These are phyloP conservation scores for Dictyostelium purpureum DNA, from an alignment of 78 protist species.

Conservation along the genomic window DNA sequence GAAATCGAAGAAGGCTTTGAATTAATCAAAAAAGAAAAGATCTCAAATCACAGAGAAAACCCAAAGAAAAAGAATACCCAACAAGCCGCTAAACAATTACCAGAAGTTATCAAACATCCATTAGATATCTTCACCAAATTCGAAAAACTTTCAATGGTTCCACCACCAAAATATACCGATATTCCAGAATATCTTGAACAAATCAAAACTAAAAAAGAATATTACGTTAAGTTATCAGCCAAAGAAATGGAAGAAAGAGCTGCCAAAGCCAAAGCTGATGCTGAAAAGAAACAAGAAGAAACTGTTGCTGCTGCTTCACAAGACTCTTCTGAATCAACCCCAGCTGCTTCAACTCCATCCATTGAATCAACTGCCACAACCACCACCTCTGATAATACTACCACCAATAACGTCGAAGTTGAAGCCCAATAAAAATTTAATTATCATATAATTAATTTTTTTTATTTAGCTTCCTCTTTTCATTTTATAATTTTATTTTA, in stretches of 20 bases:
- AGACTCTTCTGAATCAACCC: neutral
- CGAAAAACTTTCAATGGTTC: conserved; percentile 30
- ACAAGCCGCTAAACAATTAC: neutral
- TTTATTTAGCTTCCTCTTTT: too few relatives aligned
- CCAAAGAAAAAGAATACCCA: neutral
- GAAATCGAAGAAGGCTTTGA: conserved; percentile 20
- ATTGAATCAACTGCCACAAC: neutral
- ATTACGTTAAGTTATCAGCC: conserved; percentile 19
- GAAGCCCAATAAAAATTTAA: conserved; percentile 40
- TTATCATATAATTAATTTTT: too few relatives aligned
- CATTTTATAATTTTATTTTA: too few relatives aligned
- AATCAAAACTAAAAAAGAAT: conserved; percentile 34
- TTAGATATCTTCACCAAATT: conserved; percentile 16
- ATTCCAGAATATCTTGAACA: conserved; percentile 12
- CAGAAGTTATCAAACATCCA: conserved; percentile 43
- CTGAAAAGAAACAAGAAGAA: neutral
- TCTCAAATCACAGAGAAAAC: neutral
- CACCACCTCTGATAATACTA: neutral
- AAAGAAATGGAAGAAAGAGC: conserved; percentile 17
- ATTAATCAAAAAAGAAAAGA: neutral
- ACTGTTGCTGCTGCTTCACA: neutral
- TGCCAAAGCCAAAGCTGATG: neutral
- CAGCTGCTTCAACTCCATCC: neutral
- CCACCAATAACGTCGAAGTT: conserved; percentile 16
- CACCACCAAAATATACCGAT: conserved; percentile 45